Evolutionary conservation across 345 rosid genomes (phyloP), one percentile per base, ranked within the genome.

Genomic region (Sisymbrium irio): DNA sequence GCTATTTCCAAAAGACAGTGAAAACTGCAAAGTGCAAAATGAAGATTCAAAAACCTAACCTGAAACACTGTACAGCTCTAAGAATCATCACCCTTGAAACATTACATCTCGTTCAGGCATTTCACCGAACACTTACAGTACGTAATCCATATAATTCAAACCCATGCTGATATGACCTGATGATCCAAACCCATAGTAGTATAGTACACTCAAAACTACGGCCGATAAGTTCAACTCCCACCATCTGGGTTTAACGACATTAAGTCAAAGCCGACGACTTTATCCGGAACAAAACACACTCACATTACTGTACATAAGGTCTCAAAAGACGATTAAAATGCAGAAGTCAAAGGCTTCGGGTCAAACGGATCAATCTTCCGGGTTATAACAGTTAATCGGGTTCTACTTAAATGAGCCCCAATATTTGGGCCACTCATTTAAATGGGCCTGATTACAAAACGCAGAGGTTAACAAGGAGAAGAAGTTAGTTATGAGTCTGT

Each of bases 51-150:
- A 13, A 13, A 40, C 14, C 13, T 14, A 14, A 69, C 65, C 53
- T 68, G 45, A 69, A 44, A 55, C 32, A 57, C 35, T 32, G 35
- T 6, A 32, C 35, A 4, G 35, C 1, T 32, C 7, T 32, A 32
- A 32, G 35, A 7, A 32, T 30, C 33, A 27, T 27, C 28, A 27
- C 33, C 33, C 33, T 4, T 30, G 6, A 5, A 30, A 30, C 33
- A 25, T 10, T 15, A 13, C 41, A 28, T 41, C 39, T 71, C 75
- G 28, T 70, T 71, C 35, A 46, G 47, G 59, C 67, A 71, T 58
- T 71, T 71, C 28, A 12, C 1, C 67, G 30, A 71, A 60, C 75
- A 71, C 0, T 1, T 71, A 15, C 50, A 7, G 30, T 20, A 67
- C 66, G 35, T 44, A 13, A 18, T 17, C 33, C 8, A 20, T 20